Evolutionary conservation across 176 grass and related monocot species (phyloP).

Genomic region (Rhynchospora breviuscula): DNA sequence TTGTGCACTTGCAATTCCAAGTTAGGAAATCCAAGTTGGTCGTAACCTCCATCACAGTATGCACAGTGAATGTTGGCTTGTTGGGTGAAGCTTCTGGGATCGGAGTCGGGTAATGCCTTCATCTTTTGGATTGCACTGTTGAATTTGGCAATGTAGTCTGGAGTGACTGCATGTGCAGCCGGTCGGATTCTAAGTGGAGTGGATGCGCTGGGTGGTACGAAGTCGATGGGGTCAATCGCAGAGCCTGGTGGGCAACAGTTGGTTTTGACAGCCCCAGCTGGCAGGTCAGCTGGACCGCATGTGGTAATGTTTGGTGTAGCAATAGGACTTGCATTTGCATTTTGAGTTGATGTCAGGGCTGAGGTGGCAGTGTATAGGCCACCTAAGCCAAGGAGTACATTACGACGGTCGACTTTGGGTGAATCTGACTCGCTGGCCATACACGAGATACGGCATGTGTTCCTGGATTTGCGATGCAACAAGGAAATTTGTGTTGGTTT

Average conservation of each 20-base stretch:
- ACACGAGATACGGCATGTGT: not conserved
- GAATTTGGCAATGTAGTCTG: slow-evolving; percentile 26
- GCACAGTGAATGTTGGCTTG: slow-evolving; percentile 48
- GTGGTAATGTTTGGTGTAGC: slow-evolving; percentile 19
- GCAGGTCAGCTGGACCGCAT: slow-evolving; percentile 23
- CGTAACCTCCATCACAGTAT: slow-evolving; percentile 35
- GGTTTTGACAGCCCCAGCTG: slow-evolving; percentile 18
- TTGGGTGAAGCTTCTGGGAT: slow-evolving; percentile 25
- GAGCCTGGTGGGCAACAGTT: slow-evolving; percentile 39
- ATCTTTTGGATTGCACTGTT: slow-evolving; percentile 21
- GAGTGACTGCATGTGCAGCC: slow-evolving; percentile 13
- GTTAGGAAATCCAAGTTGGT: slow-evolving; percentile 28
- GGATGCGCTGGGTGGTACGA: slow-evolving; percentile 12
- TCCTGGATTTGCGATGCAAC: not conserved
- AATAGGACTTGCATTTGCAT: slow-evolving; percentile 24
- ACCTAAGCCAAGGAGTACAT: slow-evolving; percentile 25
- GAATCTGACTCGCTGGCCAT: not conserved
- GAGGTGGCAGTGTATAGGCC: slow-evolving; percentile 24
- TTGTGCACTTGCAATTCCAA: slow-evolving; percentile 43
- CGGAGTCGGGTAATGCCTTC: slow-evolving; percentile 28
- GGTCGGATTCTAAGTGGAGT: slow-evolving; percentile 26
- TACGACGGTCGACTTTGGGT: slow-evolving; percentile 21
- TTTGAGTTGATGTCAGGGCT: not conserved
- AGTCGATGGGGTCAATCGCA: slow-evolving; percentile 10
- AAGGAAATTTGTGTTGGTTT: not conserved